These are phyloP conservation scores for Fusarium musae DNA, from an alignment of 2,329 filamentous ascomycete species.

Conservation along the genomic window DNA sequence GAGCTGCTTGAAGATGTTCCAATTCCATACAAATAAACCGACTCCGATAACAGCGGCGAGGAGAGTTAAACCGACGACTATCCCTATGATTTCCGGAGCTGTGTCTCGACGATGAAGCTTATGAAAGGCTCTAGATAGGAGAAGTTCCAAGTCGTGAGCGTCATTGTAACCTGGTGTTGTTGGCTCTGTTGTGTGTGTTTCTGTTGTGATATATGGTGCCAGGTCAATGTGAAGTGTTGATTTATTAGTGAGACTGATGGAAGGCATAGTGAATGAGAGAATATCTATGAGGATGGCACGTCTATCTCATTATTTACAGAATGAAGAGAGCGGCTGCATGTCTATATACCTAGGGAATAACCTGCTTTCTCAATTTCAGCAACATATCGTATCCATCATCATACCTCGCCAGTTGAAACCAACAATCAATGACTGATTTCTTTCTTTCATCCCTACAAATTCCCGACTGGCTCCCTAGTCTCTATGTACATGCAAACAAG, in stretches of 20 bases:
- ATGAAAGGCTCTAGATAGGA: background rate
- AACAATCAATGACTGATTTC: constrained; percentile 4
- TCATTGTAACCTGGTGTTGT: background rate
- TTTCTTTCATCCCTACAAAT: constrained; percentile 3
- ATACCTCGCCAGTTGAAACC: background rate
- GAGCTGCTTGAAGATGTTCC: background rate
- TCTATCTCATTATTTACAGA: too few species aligned
- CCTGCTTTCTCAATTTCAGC: too few species aligned
- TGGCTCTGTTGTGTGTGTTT: too few species aligned
- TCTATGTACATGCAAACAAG: background rate
- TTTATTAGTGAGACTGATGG: background rate
- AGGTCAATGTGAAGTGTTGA: background rate
- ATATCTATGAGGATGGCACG: background rate
- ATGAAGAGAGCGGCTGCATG: background rate
- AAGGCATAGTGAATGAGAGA: constrained; percentile 8
- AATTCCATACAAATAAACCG: constrained; percentile 23
- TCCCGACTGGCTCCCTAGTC: background rate
- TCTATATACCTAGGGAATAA: background rate
- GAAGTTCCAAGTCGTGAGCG: background rate
- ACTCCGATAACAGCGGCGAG: constrained; percentile 9
- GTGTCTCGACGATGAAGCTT: constrained; percentile 13
- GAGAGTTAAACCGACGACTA: constrained; percentile 20
- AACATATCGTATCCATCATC: background rate
- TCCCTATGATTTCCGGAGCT: constrained; percentile 9
- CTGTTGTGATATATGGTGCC: background rate